Evolutionary conservation across 192 early-diverging fungal genomes (phyloP).

Genomic region (Thamnidium elegans): DNA sequence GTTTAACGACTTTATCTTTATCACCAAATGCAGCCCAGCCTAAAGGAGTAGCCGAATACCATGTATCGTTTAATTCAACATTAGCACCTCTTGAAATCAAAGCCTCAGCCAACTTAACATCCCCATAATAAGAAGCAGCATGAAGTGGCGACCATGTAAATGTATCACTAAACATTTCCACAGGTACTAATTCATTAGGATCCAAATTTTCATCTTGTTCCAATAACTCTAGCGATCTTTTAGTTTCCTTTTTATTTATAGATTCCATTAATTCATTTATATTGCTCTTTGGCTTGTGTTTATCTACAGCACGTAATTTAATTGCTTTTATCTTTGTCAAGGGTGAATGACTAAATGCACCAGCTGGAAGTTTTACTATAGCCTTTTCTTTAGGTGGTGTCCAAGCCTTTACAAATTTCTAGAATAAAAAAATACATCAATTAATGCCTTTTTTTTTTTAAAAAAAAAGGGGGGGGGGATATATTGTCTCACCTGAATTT

Average conservation of each 20-base stretch:
- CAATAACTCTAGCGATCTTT: slow-evolving; percentile 14
- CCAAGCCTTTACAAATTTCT: slow-evolving; percentile 36
- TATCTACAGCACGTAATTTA: background rate
- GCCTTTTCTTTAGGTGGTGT: slow-evolving; percentile 7
- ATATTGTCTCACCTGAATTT: slow-evolving; percentile 39
- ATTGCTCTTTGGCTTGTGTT: background rate
- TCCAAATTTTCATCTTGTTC: slow-evolving; percentile 14
- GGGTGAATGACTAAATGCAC: background rate
- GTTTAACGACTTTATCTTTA: slow-evolving; percentile 62
- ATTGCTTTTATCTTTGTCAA: background rate
- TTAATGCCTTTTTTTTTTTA: background rate
- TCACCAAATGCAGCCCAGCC: slow-evolving; percentile 88
- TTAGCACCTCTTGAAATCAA: slow-evolving; percentile 76
- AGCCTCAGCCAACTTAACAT: slow-evolving; percentile 58
- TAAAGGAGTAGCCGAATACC: slow-evolving; percentile 79
- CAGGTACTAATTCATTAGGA: slow-evolving; percentile 26
- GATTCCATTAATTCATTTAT: slow-evolving; percentile 1
- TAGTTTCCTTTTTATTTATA: slow-evolving; percentile 17
- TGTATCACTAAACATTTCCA: slow-evolving; percentile 44
- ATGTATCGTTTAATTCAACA: slow-evolving; percentile 79
- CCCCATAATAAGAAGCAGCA: slow-evolving; percentile 81
- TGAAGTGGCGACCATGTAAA: slow-evolving; percentile 88
- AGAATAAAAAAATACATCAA: background rate
- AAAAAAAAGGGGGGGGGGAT: no score
- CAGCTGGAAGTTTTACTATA: slow-evolving; percentile 15